Evolutionary conservation across 192 early-diverging fungal species (phyloP), one percentile per base, ranked within the genome.

Genomic region (Backusella psychrophila): DNA sequence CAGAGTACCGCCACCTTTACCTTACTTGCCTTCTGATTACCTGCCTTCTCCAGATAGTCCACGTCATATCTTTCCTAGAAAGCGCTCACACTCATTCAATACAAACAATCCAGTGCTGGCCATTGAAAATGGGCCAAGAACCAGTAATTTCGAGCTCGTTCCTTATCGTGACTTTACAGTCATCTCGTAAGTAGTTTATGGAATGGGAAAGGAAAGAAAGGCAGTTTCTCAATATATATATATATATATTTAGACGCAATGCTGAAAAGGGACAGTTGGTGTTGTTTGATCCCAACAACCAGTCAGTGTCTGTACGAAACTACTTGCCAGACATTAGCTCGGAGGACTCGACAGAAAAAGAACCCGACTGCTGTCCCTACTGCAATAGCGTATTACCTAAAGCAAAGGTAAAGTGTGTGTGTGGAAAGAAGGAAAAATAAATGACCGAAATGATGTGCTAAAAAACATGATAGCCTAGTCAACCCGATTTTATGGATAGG

Each of bases 251-350:
- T 53, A 86, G 84, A 21, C 82, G 81, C 17, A 83, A 85, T 26
- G 79, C 83, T 66, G 41, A 34, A 6, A 49, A 69, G 29, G 87
- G 87, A 21, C 88, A 93, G 26, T 78, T 90, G 14, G 93, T 94
- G 0, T 80, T 94, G 8, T 93, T 90, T 66, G 92, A 93, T 77
- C 85, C 86, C 14, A 86, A 89, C 35, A 86, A 81, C 39, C 84
- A 82, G 72, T 82, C 72, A 33, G 83, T 89, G 17, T 86, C 81
- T 71, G 86, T 86, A 49, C 84, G 84, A 73, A 83, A 72, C 44
- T 81, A 41, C 69, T 77, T 36, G 74, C 71, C 77, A 26, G 53
- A 72, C 6, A 56, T 26, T 4, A n/a, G 15, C 56, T 1, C 26
- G 2, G n/a, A 8, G 11, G 46, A 34, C 1, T 9, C 35, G 17